phyloP scores from a whole-genome alignment of 345 rosid genomes.

The Euphorbia lathyris region DNA sequence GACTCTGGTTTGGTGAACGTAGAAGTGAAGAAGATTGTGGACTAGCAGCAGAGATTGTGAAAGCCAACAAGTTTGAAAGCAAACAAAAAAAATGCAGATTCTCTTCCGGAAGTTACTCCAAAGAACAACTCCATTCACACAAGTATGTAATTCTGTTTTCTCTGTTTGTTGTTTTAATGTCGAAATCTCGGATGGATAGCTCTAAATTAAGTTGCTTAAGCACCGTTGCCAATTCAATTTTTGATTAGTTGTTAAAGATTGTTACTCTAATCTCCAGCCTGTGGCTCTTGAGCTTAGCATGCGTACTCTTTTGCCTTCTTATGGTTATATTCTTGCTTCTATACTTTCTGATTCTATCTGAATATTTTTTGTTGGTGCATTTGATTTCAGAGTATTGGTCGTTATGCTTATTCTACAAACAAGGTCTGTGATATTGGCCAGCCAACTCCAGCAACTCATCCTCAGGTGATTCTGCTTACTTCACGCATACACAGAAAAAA shows the following conservation, averaged over 20 bases:
- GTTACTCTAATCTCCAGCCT: background rate
- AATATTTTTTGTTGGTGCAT: background rate
- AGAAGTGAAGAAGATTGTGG: background rate
- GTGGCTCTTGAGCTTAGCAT: background rate
- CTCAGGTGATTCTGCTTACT: conserved; percentile 50
- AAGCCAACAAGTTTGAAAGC: background rate
- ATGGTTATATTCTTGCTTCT: background rate
- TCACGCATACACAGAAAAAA: background rate
- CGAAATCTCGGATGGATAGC: conserved; percentile 13
- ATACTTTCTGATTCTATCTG: background rate
- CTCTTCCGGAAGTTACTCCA: conserved; percentile 10
- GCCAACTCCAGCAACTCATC: conserved; percentile 83
- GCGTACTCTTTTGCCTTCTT: too few species aligned
- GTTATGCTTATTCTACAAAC: conserved; percentile 49
- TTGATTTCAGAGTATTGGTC: conserved; percentile 41
- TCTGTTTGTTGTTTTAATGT: conserved; percentile 7
- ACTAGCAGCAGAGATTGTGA: background rate
- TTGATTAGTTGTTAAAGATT: conserved; percentile 4
- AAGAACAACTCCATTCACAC: conserved; percentile 8
- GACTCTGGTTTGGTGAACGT: background rate
- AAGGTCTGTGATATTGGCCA: conserved; percentile 65
- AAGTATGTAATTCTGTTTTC: background rate
- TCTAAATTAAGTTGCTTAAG: background rate
- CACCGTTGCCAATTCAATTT: conserved; percentile 11
- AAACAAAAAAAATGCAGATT: conserved; percentile 17